Evolutionary conservation across 768 basidiomycete genomes (phyloP), one percentile per base, ranked within the genome.

Genomic region (Pleurotus giganteus): DNA sequence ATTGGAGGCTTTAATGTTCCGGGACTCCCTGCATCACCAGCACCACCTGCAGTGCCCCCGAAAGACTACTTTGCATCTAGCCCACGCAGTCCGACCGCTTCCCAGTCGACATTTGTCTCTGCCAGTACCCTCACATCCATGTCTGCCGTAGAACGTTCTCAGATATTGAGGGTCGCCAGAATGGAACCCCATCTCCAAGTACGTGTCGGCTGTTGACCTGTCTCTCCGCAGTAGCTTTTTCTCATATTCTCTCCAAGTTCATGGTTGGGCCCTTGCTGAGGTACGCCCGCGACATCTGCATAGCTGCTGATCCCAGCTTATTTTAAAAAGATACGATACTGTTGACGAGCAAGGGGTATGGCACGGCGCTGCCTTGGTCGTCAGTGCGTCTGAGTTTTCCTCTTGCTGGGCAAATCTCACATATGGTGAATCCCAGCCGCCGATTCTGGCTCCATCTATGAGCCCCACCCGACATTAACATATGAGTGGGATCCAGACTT

Each of bases 221-320:
- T 41, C 19, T 13, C 7, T 44, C 3, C 50, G 21, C 9, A 26
- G 47, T 43, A 13, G 26, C 26, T 41, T 37, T 32, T 43, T 43
- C 52, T 55, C 32, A 53, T 15, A 39, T 26, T 2, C 31, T 6
- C 23, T 43, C 21, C 67, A 88, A 51, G 77, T 82, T 95, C 63
- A 94, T 96, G 92, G 91, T 89, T 54, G 94, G 94, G 0, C 94
- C 94, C 19, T 74, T 98, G 15, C 71, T 98, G 50, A 75, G 73
- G 78, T 79, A 60, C 49, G 68, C 26, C 45, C 19, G 46, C 49
- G 27, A 41, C 36, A 28, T 46, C 42, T 41, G 45, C 27, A 31
- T 52, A 44, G 39, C 37, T 17, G 31, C 15, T 31, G 13, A 4
- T 37, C 1, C 6, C 44, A 31, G 11, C 50, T 44, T 15, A 28